Evolutionary conservation across 2,329 filamentous ascomycete species (phyloP), one percentile per base, ranked within the genome.

Genomic region (Geoglossum cookeanum): DNA sequence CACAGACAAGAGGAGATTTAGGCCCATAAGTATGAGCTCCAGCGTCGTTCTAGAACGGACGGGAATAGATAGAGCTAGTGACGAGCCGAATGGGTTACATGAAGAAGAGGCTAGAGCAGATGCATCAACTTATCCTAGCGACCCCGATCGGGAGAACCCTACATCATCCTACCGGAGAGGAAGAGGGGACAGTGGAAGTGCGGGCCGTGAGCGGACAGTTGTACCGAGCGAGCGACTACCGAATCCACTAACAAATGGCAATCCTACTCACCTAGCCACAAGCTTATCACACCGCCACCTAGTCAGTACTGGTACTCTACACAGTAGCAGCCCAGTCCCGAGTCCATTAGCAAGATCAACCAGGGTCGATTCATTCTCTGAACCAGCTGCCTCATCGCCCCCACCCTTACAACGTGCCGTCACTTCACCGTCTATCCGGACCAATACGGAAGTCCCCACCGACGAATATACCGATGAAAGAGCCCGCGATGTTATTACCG

Each of bases 401-500:
- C 58, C 60, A 47, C 62, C 59, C 29, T 15, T 51, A 62, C 55
- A 9, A 58, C 58, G 35, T 27, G 30, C 49, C 9, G 9, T 1
- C 17, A 58, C 51, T 3, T 3, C 37, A 57, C 52, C 35, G 4
- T 53, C 49, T 30, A 27, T 22, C 49, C 30, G 22, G 1, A 37
- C n/a, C n/a, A n/a, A 15, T 30, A 39, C 22, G 9, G 56, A 74
- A 56, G 71, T 74, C 56, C 65, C 69, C 52, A 69, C 68, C 37
- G 68, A 74, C 55, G 71, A 82, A 59, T 89, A 86, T 64, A 86
- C 84, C 57, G 88, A 95, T 64, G 79, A 87, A 67, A 84, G 87
- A 58, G 88, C 87, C 17, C 79, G 84, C 45, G 90, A 97, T 67
- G 90, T 98, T 53, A 94, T 90, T 47, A 91, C 90, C 59, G 91